phyloP scores from a whole-genome alignment of 371 early-diverging fungal genomes.

The Apophysomyces ossiformis region DNA sequence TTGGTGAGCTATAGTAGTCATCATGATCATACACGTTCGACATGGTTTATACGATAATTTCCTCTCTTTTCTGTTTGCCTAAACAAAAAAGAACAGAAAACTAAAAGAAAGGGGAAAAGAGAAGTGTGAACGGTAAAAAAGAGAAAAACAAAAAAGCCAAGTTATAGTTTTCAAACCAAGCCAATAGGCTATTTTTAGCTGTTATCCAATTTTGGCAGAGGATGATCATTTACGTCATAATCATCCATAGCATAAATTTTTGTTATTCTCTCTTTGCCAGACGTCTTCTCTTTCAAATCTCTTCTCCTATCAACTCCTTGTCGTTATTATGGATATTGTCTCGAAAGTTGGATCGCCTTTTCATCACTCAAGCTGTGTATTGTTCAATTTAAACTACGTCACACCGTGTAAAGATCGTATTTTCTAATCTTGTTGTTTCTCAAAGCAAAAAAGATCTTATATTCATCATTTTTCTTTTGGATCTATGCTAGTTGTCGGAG shows the following conservation, averaged over 20 bases:
- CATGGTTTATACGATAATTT: neutral
- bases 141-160: slow-evolving; percentile 4
- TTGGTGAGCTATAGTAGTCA: neutral
- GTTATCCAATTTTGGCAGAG: too few relatives aligned
- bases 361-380: neutral
- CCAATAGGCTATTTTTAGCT: slow-evolving; percentile 1
- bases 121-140: neutral
- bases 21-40: neutral
- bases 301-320: neutral
- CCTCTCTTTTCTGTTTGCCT: neutral
- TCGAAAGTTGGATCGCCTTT: neutral
- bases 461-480: neutral
- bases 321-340: neutral
- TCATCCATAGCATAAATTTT: slow-evolving; percentile 1
- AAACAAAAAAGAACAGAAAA: neutral
- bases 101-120: neutral
- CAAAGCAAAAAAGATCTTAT: neutral
- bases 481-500: slow-evolving; percentile 13
- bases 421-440: neutral
- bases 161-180: slow-evolving; percentile 7
- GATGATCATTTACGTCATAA: slow-evolving; percentile 5
- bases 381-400: neutral
- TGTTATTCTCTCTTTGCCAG: slow-evolving; percentile 6
- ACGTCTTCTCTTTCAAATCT: too few relatives aligned
- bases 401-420: neutral